phyloP scores from a whole-genome alignment of 805 yeast species.

The Candida hispaniensis region DNA sequence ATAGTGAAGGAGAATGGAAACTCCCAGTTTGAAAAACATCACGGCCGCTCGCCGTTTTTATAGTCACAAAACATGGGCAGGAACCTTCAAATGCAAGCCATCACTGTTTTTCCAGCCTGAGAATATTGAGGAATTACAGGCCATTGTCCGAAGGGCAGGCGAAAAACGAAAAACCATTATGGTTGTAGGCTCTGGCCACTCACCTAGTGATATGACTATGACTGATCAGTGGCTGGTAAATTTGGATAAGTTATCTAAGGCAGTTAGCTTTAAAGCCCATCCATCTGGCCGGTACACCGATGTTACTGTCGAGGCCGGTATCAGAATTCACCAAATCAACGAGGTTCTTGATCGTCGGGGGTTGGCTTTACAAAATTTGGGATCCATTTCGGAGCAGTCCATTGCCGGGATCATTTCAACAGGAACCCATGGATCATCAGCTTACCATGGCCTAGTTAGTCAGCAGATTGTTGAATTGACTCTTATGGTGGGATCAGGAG shows the following conservation, averaged over 20 bases:
- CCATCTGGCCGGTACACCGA: conserved; percentile 48
- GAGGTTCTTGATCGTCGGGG: conserved; percentile 50
- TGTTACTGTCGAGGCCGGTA: conserved; percentile 90
- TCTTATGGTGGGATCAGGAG: conserved; percentile 66
- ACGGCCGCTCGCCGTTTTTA: conserved; percentile 14
- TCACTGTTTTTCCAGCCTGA: conserved; percentile 70
- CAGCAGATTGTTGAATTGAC: conserved; percentile 77
- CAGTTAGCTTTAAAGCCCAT: conserved; percentile 30
- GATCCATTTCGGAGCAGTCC: conserved; percentile 88
- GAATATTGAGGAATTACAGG: conserved; percentile 53
- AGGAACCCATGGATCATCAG: conserved; percentile 94
- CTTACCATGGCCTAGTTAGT: conserved; percentile 80
- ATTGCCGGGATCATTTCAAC: conserved; percentile 94
- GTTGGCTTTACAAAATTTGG: conserved; percentile 79
- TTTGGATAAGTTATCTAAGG: conserved; percentile 60
- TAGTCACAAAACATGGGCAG: conserved; percentile 75
- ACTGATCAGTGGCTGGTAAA: conserved; percentile 81
- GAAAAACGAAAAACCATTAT: conserved; percentile 51
- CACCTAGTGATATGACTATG: conserved; percentile 87
- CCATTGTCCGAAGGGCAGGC: conserved; percentile 57
- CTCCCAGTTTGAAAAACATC: conserved; percentile 1
- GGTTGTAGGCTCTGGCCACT: conserved; percentile 89
- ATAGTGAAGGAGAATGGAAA: conserved; percentile 1
- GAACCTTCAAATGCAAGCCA: conserved; percentile 70
- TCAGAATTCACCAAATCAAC: conserved; percentile 65